Percentiles rank a stretch among this genome's conserved stretches.
Conservation (phyloP, 1,284 basidiomycete genomes). For the Bjerkandera adusta region DNA sequence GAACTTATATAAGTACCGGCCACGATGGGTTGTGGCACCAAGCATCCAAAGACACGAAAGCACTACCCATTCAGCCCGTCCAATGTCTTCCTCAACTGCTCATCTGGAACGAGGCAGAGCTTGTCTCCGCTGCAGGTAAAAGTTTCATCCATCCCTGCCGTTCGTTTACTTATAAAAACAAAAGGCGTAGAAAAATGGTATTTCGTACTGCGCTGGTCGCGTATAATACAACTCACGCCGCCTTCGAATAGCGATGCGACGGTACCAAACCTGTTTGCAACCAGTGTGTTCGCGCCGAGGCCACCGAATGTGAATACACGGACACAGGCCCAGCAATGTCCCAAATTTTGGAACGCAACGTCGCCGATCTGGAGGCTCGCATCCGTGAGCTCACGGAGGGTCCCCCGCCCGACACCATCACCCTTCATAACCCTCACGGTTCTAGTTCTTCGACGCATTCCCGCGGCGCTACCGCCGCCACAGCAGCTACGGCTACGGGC, state of each 20-base stretch:
- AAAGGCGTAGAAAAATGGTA: conserved; percentile 8
- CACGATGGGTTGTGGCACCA: too few relatives aligned
- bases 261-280: conserved; percentile 2
- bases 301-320: conserved; percentile 3
- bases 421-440: neutral
- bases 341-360: conserved; percentile 5
- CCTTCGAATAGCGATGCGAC: conserved; percentile 1
- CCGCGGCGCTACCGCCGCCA: neutral
- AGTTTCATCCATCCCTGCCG: too few relatives aligned
- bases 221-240: neutral
- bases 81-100: neutral
- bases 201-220: neutral
- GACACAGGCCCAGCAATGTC: conserved; percentile 3
- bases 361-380: conserved; percentile 6
- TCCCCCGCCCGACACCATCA: neutral
- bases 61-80: neutral
- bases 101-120: conserved; percentile 4
- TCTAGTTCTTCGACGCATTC: too few relatives aligned
- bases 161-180: neutral
- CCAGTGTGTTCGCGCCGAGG: conserved; percentile 2
- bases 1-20: too few relatives aligned
- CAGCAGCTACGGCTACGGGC: neutral
- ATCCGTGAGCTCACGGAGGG: neutral
- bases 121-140: conserved; percentile 6
- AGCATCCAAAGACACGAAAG: too few relatives aligned